Evolutionary conservation across 148 eudicot species (phyloP).

Genomic region (Chenopodium album): DNA sequence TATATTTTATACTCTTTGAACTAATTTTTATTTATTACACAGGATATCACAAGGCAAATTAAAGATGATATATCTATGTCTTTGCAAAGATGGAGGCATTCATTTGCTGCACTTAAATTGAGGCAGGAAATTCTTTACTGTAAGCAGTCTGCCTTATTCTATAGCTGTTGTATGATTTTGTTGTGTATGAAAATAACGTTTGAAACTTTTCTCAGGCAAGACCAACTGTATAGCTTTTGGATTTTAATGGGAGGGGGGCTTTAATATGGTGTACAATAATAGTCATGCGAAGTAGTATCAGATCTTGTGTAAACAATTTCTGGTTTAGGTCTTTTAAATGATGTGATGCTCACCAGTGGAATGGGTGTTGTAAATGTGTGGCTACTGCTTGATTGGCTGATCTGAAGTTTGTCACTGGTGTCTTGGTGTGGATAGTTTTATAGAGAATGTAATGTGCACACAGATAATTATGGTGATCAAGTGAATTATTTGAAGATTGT

Average conservation of each 20-base stretch:
- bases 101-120: slow-evolving; percentile 83
- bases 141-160: slow-evolving; percentile 41
- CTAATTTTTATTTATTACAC: slow-evolving; percentile 2
- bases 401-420: neutral
- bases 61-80: slow-evolving; percentile 65
- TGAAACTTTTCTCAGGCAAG: neutral
- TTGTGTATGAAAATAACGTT: neutral
- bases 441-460: neutral
- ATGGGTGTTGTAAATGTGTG: neutral
- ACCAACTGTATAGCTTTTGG: neutral
- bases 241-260: neutral
- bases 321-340: neutral
- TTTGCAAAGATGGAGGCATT: slow-evolving; percentile 73
- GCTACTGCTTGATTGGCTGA: neutral
- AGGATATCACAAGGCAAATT: slow-evolving; percentile 94
- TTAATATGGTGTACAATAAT: neutral
- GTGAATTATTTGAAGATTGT: neutral
- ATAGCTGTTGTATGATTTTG: neutral
- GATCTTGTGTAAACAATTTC: slow-evolving; percentile 3
- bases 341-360: neutral
- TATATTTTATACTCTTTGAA: neutral
- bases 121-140: slow-evolving; percentile 96
- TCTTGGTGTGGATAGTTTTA: neutral
- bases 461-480: neutral
- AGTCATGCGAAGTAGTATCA: neutral